Conservation (phyloP, 1,139 yeast genomes). For the Geotrichum phurueaensis region DNA sequence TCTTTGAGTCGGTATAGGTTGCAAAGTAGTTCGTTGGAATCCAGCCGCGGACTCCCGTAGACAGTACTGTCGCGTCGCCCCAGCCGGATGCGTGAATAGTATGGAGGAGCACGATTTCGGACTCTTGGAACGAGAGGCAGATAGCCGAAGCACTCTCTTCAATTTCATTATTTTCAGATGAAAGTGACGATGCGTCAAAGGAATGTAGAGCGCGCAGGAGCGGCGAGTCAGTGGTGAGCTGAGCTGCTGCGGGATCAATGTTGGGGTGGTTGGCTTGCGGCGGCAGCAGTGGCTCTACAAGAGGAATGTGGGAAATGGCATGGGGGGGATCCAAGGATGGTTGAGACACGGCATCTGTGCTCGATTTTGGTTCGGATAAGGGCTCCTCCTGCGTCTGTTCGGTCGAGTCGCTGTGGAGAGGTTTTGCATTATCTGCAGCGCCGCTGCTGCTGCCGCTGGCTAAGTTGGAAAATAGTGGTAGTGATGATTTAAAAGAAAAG, state of each 20-base stretch:
- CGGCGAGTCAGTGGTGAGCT: constrained; percentile 24
- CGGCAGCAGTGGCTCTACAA: background rate
- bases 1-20: constrained; percentile 47
- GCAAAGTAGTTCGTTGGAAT: constrained; percentile 86
- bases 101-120: constrained; percentile 82
- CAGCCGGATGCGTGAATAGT: constrained; percentile 90
- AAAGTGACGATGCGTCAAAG: constrained; percentile 62
- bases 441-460: background rate
- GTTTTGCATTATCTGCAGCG: background rate
- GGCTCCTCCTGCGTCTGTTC: background rate
- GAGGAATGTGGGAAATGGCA: background rate
- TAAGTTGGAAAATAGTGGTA: background rate
- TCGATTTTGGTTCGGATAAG: background rate
- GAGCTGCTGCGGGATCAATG: background rate
- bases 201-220: constrained; percentile 63
- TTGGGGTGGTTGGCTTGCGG: background rate
- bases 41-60: constrained; percentile 83
- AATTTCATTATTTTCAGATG: constrained; percentile 35
- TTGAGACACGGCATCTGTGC: background rate
- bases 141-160: constrained; percentile 56
- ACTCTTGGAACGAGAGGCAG: constrained; percentile 74
- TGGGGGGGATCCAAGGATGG: background rate
- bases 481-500: background rate
- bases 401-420: background rate
- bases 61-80: constrained; percentile 88